Conservation (phyloP, 768 basidiomycete species). For the Trametes coccinea region DNA sequence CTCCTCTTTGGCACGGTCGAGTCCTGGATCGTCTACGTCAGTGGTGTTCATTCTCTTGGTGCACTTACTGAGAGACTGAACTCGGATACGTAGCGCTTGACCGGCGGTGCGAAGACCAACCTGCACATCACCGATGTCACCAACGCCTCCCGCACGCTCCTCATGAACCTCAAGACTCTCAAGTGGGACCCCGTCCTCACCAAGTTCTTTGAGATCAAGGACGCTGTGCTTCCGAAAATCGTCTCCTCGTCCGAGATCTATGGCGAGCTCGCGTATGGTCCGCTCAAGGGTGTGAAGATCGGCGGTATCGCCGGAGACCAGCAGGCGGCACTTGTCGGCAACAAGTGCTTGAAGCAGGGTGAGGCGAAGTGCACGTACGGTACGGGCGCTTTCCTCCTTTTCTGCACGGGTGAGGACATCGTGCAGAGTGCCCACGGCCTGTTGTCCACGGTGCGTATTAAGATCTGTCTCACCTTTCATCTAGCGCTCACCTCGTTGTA, state of each 20-base stretch:
- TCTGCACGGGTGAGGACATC: slow-evolving; percentile 88
- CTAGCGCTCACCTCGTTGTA: neutral
- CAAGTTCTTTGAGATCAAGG: slow-evolving; percentile 81
- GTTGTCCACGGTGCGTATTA: slow-evolving; percentile 70
- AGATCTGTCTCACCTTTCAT: neutral
- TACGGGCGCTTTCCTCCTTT: slow-evolving; percentile 94
- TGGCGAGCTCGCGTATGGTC: slow-evolving; percentile 68
- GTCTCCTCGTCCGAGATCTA: slow-evolving; percentile 93
- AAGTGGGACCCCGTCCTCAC: slow-evolving; percentile 83
- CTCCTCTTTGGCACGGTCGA: slow-evolving; percentile 94
- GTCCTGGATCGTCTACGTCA: slow-evolving; percentile 91
- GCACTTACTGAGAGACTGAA: no score
- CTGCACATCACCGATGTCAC: slow-evolving; percentile 91
- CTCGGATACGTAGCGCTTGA: slow-evolving; percentile 59
- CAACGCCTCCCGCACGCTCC: slow-evolving; percentile 94
- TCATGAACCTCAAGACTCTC: slow-evolving; percentile 80
- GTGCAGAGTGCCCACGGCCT: slow-evolving; percentile 86
- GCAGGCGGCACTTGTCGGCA: slow-evolving; percentile 94
- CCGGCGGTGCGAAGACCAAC: slow-evolving; percentile 69
- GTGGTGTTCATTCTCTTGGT: neutral
- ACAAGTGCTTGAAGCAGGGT: slow-evolving; percentile 89
- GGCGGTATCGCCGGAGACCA: slow-evolving; percentile 98
- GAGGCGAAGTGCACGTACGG: slow-evolving; percentile 99
- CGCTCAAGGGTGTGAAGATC: slow-evolving; percentile 76
- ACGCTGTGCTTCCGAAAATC: slow-evolving; percentile 79